Conservation (phyloP, 805 yeast species). For the Candida tammaniensis region DNA sequence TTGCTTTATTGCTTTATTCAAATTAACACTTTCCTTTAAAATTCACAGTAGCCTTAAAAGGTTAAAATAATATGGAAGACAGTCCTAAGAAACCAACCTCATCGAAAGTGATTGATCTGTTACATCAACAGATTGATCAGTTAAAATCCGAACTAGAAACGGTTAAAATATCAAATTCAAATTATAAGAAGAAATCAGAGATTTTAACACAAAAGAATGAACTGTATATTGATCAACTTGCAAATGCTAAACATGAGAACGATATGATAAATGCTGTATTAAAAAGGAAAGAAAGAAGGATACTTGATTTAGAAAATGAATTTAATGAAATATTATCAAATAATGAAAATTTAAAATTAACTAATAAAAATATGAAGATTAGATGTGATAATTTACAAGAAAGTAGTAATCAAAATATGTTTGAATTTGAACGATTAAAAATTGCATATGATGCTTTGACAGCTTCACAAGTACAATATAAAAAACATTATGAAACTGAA, state of each 20-base stretch:
- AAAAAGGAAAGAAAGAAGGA: conserved; percentile 67
- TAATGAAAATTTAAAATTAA: conserved; percentile 48
- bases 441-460: conserved; percentile 58
- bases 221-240: conserved; percentile 57
- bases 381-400: conserved; percentile 49
- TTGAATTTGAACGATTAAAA: conserved; percentile 56
- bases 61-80: conserved; percentile 17
- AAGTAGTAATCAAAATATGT: conserved; percentile 39
- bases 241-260: conserved; percentile 73
- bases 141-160: conserved; percentile 45
- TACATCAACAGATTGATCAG: conserved; percentile 44
- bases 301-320: conserved; percentile 62
- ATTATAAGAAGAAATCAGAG: conserved; percentile 52
- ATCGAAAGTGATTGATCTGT: conserved; percentile 48
- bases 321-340: conserved; percentile 45
- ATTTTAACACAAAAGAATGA: conserved; percentile 48
- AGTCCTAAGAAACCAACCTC: conserved; percentile 23
- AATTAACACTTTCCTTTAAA: too few species aligned
- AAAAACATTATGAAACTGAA: conserved; percentile 45
- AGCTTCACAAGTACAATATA: conserved; percentile 51
- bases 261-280: conserved; percentile 69
- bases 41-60: too few species aligned
- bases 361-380: conserved; percentile 48
- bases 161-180: conserved; percentile 39
- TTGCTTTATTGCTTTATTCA: too few species aligned